Conservation (phyloP, 306 rosid genomes). For the Begonia loranthoides region DNA sequence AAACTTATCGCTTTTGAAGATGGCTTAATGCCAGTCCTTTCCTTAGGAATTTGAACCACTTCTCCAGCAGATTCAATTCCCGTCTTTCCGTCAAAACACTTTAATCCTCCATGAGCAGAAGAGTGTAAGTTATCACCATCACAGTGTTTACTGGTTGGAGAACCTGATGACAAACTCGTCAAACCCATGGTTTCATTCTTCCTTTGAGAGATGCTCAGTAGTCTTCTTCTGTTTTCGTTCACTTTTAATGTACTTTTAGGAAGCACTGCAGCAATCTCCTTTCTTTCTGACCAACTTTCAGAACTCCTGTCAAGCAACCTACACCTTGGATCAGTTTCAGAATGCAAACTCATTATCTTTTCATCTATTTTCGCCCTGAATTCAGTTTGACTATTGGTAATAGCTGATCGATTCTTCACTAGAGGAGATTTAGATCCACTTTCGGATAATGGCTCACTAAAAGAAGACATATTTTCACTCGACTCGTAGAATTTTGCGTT, state of each 20-base stretch:
- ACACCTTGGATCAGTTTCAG: slow-evolving; percentile 13
- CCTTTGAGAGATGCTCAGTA: no score
- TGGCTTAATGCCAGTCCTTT: slow-evolving; percentile 9
- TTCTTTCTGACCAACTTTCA: slow-evolving; percentile 20
- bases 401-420: slow-evolving; percentile 7
- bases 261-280: slow-evolving; percentile 13
- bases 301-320: slow-evolving; percentile 19
- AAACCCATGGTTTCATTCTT: slow-evolving; percentile 6
- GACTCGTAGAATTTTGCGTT: slow-evolving; percentile 15
- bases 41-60: slow-evolving; percentile 11
- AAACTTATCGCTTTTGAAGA: slow-evolving; percentile 14
- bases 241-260: neutral
- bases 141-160: slow-evolving; percentile 1
- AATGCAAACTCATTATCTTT: slow-evolving; percentile 9
- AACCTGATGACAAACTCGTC: slow-evolving; percentile 17
- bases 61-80: slow-evolving; percentile 8
- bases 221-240: no score
- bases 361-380: slow-evolving; percentile 12
- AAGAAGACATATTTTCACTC: slow-evolving; percentile 8
- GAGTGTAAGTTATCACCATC: slow-evolving; percentile 11
- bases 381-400: slow-evolving; percentile 13
- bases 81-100: neutral
- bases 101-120: slow-evolving; percentile 2
- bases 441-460: slow-evolving; percentile 7
- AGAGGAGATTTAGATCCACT: slow-evolving; percentile 12